phyloP scores from a whole-genome alignment of 2,329 filamentous ascomycete species.

The Fusarium stilboides region DNA sequence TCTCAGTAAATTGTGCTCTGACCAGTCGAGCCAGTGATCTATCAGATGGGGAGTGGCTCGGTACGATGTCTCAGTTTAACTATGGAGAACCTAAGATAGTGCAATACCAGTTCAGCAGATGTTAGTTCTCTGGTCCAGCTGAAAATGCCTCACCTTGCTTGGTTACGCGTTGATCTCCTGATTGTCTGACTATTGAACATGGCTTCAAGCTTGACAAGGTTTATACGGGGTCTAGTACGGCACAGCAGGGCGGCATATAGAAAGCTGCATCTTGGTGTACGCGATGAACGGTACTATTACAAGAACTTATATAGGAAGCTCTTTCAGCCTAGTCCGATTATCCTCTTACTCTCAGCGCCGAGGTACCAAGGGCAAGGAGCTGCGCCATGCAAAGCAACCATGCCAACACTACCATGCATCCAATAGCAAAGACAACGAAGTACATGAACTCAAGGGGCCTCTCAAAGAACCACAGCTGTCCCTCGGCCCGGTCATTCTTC shows the following conservation, averaged over 20 bases:
- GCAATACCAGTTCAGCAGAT: background rate
- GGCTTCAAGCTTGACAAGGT: background rate
- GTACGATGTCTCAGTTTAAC: constrained; percentile 12
- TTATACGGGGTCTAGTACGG: background rate
- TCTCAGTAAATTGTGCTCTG: constrained; percentile 1
- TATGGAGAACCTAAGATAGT: background rate
- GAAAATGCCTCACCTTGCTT: background rate
- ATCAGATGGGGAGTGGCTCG: background rate
- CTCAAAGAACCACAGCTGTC: constrained; percentile 31
- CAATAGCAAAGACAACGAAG: constrained; percentile 44
- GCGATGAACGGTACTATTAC: background rate
- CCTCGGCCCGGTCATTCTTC: constrained; percentile 30
- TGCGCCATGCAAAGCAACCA: constrained; percentile 9
- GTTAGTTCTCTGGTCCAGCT: background rate
- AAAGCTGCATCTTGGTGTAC: background rate
- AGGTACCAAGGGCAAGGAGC: background rate
- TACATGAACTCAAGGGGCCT: constrained; percentile 50
- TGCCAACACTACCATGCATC: constrained; percentile 6
- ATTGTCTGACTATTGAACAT: background rate
- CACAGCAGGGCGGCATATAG: background rate
- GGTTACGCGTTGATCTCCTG: background rate
- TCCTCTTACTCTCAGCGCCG: background rate
- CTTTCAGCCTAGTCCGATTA: background rate
- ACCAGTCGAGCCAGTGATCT: constrained; percentile 4
- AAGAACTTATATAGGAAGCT: background rate